Evolutionary conservation across 768 basidiomycete genomes (phyloP).

Genomic region (Brasilioporus rufonigricans): DNA sequence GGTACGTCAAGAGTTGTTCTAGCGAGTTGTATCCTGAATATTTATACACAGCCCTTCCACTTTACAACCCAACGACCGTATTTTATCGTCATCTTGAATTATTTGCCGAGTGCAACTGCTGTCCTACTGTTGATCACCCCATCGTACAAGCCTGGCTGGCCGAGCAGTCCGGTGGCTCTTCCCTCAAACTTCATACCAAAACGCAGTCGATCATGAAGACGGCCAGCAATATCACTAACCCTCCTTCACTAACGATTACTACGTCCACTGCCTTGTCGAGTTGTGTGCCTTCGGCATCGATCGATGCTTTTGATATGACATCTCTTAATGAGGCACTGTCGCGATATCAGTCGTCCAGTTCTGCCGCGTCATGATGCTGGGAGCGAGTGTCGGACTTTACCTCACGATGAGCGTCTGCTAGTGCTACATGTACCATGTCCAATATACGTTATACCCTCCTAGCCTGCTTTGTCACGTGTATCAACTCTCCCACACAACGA

Average conservation of each 20-base stretch:
- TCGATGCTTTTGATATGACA: conserved; percentile 23
- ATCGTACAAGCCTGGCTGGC: conserved; percentile 39
- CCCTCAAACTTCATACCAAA: conserved; percentile 13
- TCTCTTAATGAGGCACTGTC: conserved; percentile 28
- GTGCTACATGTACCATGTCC: conserved; percentile 2
- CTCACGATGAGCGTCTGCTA: conserved; percentile 1
- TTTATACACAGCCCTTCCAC: conserved; percentile 42
- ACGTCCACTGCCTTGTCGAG: conserved; percentile 8
- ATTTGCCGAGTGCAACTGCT: conserved; percentile 41
- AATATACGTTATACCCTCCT: conserved; percentile 10
- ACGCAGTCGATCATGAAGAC: conserved; percentile 8
- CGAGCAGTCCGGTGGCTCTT: conserved; percentile 24
- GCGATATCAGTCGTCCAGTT: conserved; percentile 24
- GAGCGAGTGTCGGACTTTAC: neutral
- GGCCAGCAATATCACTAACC: neutral
- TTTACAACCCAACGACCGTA: conserved; percentile 48
- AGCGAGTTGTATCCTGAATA: neutral
- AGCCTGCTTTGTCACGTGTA: conserved; percentile 10
- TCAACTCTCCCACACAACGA: conserved; percentile 7
- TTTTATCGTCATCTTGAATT: conserved; percentile 49
- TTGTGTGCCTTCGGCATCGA: conserved; percentile 2
- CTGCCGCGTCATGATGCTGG: conserved; percentile 8
- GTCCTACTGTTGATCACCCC: conserved; percentile 41
- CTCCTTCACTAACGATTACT: conserved; percentile 13
- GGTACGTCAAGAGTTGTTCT: conserved; percentile 30